These are phyloP conservation scores for Clonostachys rosea DNA, from an alignment of 2,329 filamentous ascomycete species.

Conservation along the genomic window DNA sequence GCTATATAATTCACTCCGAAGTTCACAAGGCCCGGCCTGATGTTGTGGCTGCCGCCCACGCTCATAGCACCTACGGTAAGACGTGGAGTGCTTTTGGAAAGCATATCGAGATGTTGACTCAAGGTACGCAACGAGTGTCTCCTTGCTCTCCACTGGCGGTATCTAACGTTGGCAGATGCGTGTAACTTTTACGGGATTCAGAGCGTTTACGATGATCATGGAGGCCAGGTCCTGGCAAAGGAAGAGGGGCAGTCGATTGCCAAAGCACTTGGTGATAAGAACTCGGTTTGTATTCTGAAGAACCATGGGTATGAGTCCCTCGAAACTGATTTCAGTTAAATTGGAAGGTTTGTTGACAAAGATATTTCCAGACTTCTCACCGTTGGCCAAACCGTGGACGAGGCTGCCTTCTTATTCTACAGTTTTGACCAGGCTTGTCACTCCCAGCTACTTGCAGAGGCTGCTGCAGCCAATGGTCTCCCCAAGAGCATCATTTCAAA, in stretches of 20 bases:
- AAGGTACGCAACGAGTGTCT: conserved; percentile 28
- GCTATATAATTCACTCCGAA: conserved; percentile 63
- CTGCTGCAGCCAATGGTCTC: conserved; percentile 34
- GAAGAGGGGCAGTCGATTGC: conserved; percentile 61
- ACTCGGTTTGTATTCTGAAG: conserved; percentile 58
- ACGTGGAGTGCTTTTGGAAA: conserved; percentile 62
- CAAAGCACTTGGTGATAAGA: conserved; percentile 45
- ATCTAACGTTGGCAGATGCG: conserved; percentile 31
- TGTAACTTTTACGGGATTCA: conserved; percentile 56
- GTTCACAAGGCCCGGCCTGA: conserved; percentile 59
- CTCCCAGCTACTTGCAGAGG: conserved; percentile 62
- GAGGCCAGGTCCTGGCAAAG: conserved; percentile 46
- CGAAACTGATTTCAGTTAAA: no score
- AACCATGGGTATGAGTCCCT: conserved; percentile 47
- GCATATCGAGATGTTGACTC: conserved; percentile 64
- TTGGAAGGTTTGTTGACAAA: no score
- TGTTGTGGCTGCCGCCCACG: conserved; percentile 63
- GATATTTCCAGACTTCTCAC: conserved; percentile 46
- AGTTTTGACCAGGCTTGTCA: conserved; percentile 64
- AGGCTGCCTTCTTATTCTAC: conserved; percentile 66
- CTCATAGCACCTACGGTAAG: conserved; percentile 59
- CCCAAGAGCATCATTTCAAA: conserved; percentile 29
- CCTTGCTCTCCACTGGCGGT: no score
- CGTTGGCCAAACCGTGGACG: conserved; percentile 63
- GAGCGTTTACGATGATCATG: conserved; percentile 27